phyloP scores from a whole-genome alignment of 2,329 filamentous ascomycete genomes.

The Monosporascus sp. region DNA sequence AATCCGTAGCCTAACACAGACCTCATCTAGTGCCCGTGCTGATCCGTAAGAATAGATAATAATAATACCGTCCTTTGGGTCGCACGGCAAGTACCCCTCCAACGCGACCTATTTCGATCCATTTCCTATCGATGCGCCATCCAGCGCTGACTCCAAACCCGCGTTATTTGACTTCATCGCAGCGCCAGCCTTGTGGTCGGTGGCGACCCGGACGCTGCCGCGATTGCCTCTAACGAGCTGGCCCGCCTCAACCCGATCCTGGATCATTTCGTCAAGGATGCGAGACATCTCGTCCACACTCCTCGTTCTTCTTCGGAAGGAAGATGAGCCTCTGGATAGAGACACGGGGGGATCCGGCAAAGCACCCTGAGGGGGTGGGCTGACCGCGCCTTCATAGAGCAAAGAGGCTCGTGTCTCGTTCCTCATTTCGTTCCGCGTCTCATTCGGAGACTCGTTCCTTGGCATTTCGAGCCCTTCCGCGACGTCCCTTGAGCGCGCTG shows the following conservation, averaged over 20 bases:
- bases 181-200: conserved; percentile 35
- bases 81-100: conserved; percentile 20
- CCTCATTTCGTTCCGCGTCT: not conserved
- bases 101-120: conserved; percentile 19
- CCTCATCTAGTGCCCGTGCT: conserved; percentile 10
- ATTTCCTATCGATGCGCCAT: conserved; percentile 23
- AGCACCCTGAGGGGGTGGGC: conserved; percentile 25
- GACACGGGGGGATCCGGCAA: conserved; percentile 24
- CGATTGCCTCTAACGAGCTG: conserved; percentile 61
- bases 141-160: conserved; percentile 34
- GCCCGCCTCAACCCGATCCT: conserved; percentile 74
- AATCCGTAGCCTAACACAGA: not conserved
- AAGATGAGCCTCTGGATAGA: conserved; percentile 22
- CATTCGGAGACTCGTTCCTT: conserved; percentile 17
- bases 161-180: conserved; percentile 24
- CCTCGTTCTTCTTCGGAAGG: conserved; percentile 48
- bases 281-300: conserved; percentile 89
- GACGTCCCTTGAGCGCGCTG: conserved; percentile 77
- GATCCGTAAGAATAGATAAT: conserved; percentile 22
- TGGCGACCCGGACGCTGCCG: conserved; percentile 59
- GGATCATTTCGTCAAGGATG: conserved; percentile 95
- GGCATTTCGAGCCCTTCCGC: conserved; percentile 51
- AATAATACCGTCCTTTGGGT: conserved; percentile 22
- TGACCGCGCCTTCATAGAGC: conserved; percentile 25
- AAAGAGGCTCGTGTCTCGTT: conserved; percentile 23